Evolutionary conservation across 495 filamentous ascomycete species (phyloP), one percentile per base, ranked within the genome.

Genomic region (Podospora tetraspora): DNA sequence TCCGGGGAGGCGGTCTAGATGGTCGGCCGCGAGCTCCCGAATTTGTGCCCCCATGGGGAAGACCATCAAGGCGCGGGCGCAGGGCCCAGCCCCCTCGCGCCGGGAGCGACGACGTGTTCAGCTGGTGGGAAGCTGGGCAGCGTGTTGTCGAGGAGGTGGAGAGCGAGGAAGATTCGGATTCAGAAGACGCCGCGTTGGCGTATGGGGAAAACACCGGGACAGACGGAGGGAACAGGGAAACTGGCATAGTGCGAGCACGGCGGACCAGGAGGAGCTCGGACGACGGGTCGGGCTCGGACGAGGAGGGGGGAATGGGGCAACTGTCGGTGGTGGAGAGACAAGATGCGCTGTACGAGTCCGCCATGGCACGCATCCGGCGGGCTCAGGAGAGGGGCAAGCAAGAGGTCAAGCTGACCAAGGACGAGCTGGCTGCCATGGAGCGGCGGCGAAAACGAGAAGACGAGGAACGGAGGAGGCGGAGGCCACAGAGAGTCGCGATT

Each of bases 1-100:
- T 99, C 96, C 87, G 95, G 97, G 95, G 96, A 98, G 94, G 95
- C 93, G 94, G 94, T 97, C 92, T 98, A 97, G 89, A 87, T 94
- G 93, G 93, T 97, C 93, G 94, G 91, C 93, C 93, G 93, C 93
- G 92, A 96, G 87, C 92, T 97, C 93, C 93, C 89, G 88, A 92
- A 87, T 84, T 85, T 91, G 89, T 89, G 91, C 92, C 91, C 91
- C 88, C 82, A 90, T 91, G 92, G 93, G 93, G 92, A 96, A 97
- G 93, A 96, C 92, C 92, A 94, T 90, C 91, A 73, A 87, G 91
- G 91, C 90, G 89, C 86, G 87, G 85, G 81, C 86, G 87, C 84
- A 87, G 85, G 76, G 82, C 82, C 78, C 79, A 81, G 76, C 83
- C 81, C 78, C 81, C 85, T 80, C 82, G 86, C 77, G 83, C 85